Conservation (phyloP, 371 early-diverging fungal species). For the Mortierella sp. region DNA sequence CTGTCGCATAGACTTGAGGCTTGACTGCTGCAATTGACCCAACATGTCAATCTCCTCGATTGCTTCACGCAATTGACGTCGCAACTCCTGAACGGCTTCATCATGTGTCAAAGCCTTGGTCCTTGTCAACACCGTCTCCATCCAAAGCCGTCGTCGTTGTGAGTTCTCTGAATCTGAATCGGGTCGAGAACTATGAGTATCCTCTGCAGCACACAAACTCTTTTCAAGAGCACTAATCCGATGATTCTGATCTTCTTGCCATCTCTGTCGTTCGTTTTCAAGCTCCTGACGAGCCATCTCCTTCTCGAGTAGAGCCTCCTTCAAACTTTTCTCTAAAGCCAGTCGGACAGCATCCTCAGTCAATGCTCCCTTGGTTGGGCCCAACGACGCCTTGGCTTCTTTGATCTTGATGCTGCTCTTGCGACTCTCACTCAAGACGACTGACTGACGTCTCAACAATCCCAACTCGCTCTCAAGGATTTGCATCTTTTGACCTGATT, state of each 20-base stretch:
- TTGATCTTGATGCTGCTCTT: constrained; percentile 41
- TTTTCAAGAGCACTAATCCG: constrained; percentile 45
- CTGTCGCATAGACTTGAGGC: constrained; percentile 39
- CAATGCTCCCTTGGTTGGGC: not conserved
- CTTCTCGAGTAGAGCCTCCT: constrained; percentile 46
- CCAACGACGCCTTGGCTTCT: constrained; percentile 4
- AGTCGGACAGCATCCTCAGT: constrained; percentile 41
- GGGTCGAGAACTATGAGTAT: no score
- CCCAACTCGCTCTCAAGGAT: constrained; percentile 38
- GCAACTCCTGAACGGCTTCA: constrained; percentile 15
- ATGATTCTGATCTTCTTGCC: constrained; percentile 51
- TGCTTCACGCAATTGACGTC: constrained; percentile 40
- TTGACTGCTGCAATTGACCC: constrained; percentile 36
- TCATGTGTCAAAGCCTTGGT: constrained; percentile 1
- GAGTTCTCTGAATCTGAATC: constrained; percentile 1
- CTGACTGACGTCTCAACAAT: constrained; percentile 34
- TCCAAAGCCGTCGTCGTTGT: not conserved
- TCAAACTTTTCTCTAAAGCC: constrained; percentile 45
- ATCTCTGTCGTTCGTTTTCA: constrained; percentile 48
- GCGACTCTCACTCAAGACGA: constrained; percentile 33
- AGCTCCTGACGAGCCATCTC: constrained; percentile 46
- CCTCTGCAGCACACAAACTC: constrained; percentile 38
- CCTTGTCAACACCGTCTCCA: not conserved
- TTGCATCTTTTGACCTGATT: constrained; percentile 30
- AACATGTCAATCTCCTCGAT: constrained; percentile 44